These are phyloP conservation scores for Waltiozyma sp. DNA, from an alignment of 1,139 yeast genomes.

Conservation along the genomic window DNA sequence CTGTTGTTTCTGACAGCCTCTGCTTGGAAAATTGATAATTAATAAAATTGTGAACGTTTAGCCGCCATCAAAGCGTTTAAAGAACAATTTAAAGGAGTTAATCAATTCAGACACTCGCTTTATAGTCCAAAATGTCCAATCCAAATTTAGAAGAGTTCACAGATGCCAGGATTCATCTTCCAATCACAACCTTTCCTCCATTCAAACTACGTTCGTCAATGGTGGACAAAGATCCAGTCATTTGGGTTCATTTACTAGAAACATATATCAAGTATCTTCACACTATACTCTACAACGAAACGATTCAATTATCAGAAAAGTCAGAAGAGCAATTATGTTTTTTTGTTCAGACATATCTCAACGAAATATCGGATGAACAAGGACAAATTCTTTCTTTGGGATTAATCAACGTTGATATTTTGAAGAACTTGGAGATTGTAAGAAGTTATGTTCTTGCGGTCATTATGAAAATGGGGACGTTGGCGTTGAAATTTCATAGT, in stretches of 20 bases:
- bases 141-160: conserved; percentile 3
- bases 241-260: conserved; percentile 64
- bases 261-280: conserved; percentile 45
- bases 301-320: conserved; percentile 31
- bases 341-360: conserved; percentile 45
- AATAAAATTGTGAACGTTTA: too few relatives aligned
- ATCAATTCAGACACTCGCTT: too few relatives aligned
- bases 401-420: conserved; percentile 56
- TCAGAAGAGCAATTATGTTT: conserved; percentile 48
- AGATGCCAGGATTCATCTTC: conserved; percentile 26
- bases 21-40: too few relatives aligned
- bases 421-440: conserved; percentile 36
- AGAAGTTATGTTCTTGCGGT: conserved; percentile 42
- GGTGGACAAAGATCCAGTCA: conserved; percentile 73
- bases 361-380: conserved; percentile 50
- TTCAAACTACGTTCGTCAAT: conserved; percentile 60
- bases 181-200: conserved; percentile 65
- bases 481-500: conserved; percentile 34
- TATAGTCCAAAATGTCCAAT: too few relatives aligned
- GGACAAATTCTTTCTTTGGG: conserved; percentile 56
- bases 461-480: conserved; percentile 40
- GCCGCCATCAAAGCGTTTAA: too few relatives aligned
- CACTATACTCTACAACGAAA: conserved; percentile 16
- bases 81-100: neutral
- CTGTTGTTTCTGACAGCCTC: too few relatives aligned